Evolutionary conservation across 2,329 filamentous ascomycete species (phyloP), one percentile per base, ranked within the genome.

Genomic region (Calonectria fujianensis): DNA sequence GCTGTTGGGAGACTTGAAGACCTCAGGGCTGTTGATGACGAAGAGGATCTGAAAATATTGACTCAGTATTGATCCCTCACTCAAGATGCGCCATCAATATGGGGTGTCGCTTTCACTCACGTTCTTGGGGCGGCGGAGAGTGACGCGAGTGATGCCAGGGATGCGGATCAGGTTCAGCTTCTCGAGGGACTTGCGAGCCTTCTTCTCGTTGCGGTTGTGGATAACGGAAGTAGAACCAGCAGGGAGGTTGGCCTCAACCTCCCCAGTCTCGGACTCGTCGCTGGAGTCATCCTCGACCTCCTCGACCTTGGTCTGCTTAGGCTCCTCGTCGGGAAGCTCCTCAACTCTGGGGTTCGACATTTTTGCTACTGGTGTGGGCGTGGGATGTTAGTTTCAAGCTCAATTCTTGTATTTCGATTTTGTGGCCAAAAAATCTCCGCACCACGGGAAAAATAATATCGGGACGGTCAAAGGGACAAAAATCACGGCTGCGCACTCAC

Each of bases 181-280:
- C 88, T 96, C 95, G 86, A 99, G 98, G 85, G 96, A 96, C 93
- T 99, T 99, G 90, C 97, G 94, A 83, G 97, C 97, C 94, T 99
- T 99, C 95, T 99, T 99, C 94, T 99, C 97, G 90, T 98, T 98
- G 88, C 97, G 96, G 86, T 95, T 98, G 92, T 98, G 96, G 85
- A 99, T 94, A 83, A 97, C 93, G 85, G 96, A 94, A 79, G 94
- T 93, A 84, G 96, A 95, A 85, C 96, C 97, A 81, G 94, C 94
- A 85, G 96, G 95, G 80, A 91, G 86, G 81, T 92, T 92, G 77
- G 92, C 93, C 87, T 97, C 96, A 82, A 94, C 94, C 83, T 97
- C 94, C 82, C 97, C 96, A 82, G 91, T 93, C 83, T 95, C 94
- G 82, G 94, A 94, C 81, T 95, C 93, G 83, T 92, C 93, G 89